phyloP scores from a whole-genome alignment of 192 early-diverging fungal genomes.

The Coemansia sp. region DNA sequence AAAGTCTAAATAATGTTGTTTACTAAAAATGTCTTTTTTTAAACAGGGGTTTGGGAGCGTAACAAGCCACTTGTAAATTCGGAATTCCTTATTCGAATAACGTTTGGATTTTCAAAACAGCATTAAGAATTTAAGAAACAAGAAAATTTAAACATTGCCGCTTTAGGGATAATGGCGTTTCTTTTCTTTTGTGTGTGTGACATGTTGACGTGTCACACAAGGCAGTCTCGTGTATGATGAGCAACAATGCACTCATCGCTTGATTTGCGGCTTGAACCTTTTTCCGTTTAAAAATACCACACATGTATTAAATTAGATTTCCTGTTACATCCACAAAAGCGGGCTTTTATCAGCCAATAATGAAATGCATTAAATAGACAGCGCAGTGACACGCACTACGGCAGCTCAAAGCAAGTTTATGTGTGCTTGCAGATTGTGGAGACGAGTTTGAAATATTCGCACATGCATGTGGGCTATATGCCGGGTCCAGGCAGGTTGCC shows the following conservation, averaged over 20 bases:
- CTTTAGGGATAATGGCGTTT: not conserved
- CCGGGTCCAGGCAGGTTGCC: no score
- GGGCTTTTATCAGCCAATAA: no score
- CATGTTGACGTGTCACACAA: not conserved
- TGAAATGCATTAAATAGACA: no score
- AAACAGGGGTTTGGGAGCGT: not conserved
- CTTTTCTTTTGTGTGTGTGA: not conserved
- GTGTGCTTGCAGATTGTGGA: no score
- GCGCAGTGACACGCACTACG: no score
- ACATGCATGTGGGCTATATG: no score
- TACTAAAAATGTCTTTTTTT: not conserved
- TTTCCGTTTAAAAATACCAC: no score
- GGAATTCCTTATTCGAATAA: not conserved
- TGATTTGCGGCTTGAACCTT: not conserved
- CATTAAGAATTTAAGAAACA: not conserved
- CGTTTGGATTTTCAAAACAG: not conserved
- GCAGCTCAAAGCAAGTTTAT: no score
- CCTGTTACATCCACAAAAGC: no score
- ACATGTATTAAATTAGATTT: no score
- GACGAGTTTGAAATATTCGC: no score
- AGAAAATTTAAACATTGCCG: not conserved
- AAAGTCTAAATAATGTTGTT: conserved; percentile 5
- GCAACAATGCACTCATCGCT: not conserved
- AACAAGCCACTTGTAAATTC: not conserved
- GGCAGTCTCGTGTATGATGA: not conserved